phyloP scores from a whole-genome alignment of 345 rosid species.

The Arabis hirsuta region DNA sequence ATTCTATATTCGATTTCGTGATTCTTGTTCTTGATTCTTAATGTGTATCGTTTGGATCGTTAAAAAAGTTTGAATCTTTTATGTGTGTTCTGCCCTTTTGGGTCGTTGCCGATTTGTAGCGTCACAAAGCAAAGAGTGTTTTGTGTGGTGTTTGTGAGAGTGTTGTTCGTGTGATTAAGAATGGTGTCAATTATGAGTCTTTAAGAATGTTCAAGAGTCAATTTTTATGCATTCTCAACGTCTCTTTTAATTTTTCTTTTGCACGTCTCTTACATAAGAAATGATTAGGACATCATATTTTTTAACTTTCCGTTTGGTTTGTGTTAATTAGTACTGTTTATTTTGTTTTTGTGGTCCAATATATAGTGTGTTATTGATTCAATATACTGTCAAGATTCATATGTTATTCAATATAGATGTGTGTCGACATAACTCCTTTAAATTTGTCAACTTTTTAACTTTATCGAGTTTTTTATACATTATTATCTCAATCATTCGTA shows the following conservation, averaged over 20 bases:
- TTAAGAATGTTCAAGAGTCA: slow-evolving; percentile 36
- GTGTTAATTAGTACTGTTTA: neutral
- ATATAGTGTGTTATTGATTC: slow-evolving; percentile 9
- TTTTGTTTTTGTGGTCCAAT: slow-evolving; percentile 15
- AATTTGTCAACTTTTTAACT: neutral
- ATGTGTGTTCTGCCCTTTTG: slow-evolving; percentile 1
- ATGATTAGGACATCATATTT: slow-evolving; percentile 21
- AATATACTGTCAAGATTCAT: slow-evolving; percentile 12
- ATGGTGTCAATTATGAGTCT: slow-evolving; percentile 23
- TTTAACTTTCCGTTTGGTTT: neutral
- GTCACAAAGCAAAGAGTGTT: slow-evolving; percentile 17
- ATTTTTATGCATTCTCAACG: slow-evolving; percentile 13
- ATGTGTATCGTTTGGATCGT: slow-evolving; percentile 17
- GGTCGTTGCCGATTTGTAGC: slow-evolving; percentile 34
- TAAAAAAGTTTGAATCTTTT: neutral
- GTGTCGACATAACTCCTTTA: neutral
- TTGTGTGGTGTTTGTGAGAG: slow-evolving; percentile 2
- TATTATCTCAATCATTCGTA: no score
- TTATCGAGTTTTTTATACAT: neutral
- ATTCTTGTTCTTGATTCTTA: slow-evolving; percentile 40
- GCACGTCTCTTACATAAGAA: slow-evolving; percentile 34
- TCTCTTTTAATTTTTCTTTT: neutral
- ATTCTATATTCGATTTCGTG: slow-evolving; percentile 29
- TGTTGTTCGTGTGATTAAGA: slow-evolving; percentile 21
- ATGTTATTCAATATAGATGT: neutral